These are phyloP conservation scores for Wickerhamomyces silvicola DNA, from an alignment of 805 yeast species.

Conservation along the genomic window DNA sequence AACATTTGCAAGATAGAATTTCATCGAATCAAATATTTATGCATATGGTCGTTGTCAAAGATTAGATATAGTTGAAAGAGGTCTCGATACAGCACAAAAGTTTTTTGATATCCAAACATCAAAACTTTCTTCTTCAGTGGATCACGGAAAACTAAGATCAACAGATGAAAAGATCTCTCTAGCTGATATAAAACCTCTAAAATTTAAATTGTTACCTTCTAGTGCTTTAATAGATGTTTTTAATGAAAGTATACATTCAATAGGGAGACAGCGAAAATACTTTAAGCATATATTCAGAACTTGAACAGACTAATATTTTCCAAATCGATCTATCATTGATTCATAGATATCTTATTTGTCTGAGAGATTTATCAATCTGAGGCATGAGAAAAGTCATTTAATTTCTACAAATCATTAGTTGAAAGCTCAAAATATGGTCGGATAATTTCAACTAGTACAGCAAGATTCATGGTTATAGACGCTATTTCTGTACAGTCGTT, in stretches of 20 bases:
- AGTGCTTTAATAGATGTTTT: slow-evolving; percentile 13
- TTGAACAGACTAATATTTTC: slow-evolving; percentile 8
- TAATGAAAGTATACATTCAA: slow-evolving; percentile 13
- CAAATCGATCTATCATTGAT: slow-evolving; percentile 13
- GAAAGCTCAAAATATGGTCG: slow-evolving; percentile 1
- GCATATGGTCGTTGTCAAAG: slow-evolving; percentile 12
- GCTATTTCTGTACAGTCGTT: slow-evolving; percentile 16
- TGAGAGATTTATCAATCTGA: slow-evolving; percentile 5
- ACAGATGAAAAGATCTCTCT: not conserved
- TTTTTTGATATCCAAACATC: slow-evolving; percentile 13
- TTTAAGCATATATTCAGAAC: slow-evolving; percentile 6
- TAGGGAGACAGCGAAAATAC: slow-evolving; percentile 13
- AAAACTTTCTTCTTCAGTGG: slow-evolving; percentile 1
- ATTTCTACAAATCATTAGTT: slow-evolving; percentile 11
- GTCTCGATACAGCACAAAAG: slow-evolving; percentile 11
- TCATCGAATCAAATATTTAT: slow-evolving; percentile 14
- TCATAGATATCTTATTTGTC: slow-evolving; percentile 15
- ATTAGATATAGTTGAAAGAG: slow-evolving; percentile 12
- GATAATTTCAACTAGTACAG: slow-evolving; percentile 9
- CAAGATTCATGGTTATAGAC: slow-evolving; percentile 19
- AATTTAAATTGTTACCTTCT: slow-evolving; percentile 14
- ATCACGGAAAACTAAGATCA: not conserved
- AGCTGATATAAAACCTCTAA: slow-evolving; percentile 3
- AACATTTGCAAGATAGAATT: slow-evolving; percentile 9
- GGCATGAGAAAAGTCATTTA: slow-evolving; percentile 12